Percentiles rank a stretch among this genome's conserved stretches.
Evolutionary conservation across 495 filamentous ascomycete species (phyloP).

Genomic region (Tetracladium marchalianum): DNA sequence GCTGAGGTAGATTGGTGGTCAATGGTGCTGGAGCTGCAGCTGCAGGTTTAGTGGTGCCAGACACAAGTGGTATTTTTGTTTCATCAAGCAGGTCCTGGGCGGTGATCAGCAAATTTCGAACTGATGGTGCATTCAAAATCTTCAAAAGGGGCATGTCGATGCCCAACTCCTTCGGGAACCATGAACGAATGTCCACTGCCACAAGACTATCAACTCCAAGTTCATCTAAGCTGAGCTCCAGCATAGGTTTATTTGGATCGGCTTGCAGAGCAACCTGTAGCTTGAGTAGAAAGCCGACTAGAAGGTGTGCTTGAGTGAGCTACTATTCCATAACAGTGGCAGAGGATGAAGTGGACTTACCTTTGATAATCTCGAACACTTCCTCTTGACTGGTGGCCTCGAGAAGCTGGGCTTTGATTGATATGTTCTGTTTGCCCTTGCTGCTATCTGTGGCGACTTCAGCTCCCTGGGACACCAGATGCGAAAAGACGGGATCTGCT

Average conservation of each 20-base stretch:
- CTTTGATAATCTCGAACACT: conserved; percentile 1
- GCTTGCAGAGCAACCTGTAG: not conserved
- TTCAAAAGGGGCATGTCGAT: conserved; percentile 37
- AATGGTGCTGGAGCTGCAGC: too few species aligned
- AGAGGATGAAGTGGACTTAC: not conserved
- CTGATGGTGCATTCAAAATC: conserved; percentile 32
- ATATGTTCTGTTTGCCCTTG: conserved; percentile 3
- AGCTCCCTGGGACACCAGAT: not conserved
- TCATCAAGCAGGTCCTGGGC: conserved; percentile 7
- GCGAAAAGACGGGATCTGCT: not conserved
- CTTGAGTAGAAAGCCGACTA: not conserved
- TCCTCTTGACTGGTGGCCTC: conserved; percentile 1
- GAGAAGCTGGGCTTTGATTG: conserved; percentile 17
- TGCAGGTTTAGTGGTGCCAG: too few species aligned
- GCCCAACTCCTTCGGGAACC: conserved; percentile 29
- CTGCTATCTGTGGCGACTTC: not conserved
- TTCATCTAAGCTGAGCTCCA: conserved; percentile 21
- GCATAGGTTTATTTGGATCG: not conserved
- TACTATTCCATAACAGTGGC: not conserved
- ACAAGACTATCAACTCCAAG: conserved; percentile 29
- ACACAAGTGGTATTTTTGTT: too few species aligned
- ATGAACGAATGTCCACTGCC: conserved; percentile 25
- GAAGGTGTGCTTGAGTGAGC: not conserved
- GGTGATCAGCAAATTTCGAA: conserved; percentile 19
- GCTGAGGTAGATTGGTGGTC: too few species aligned